Evolutionary conservation across 1,284 basidiomycete genomes (phyloP), one percentile per base, ranked within the genome.

Genomic region (Austroboletus olivaceoglutinosus): DNA sequence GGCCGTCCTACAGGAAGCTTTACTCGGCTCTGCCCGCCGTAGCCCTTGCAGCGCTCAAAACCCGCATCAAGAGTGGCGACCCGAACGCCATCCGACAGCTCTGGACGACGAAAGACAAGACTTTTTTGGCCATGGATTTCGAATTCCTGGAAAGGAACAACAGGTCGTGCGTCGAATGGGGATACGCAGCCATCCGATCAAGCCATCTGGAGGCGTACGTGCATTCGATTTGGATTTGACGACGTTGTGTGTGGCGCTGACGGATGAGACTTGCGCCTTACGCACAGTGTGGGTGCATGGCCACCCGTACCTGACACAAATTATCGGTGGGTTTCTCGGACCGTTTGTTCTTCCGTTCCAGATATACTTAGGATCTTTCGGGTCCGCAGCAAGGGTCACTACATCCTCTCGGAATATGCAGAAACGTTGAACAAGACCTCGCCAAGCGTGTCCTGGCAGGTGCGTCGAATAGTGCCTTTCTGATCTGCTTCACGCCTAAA

Each of bases 101-200:
- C 1, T 93, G 91, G 87, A 77, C 79, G 22, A 74, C 73, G 52
- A 77, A 73, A 49, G 85, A 89, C 54, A 85, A 85, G 69, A 86
- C 83, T 0, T 93, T 89, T 61, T 68, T 93, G 40, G 82, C 87
- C 4, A 70, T 93, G 8, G 81, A 85, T 57, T 89, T 91, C 57
- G 86, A 88, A 57, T 87, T 83, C 80, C 86, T 81, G 53, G 90
- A 93, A 62, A 80, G 85, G 52, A 90, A 90, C 65, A 70, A 82
- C 58, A 81, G 76, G 52, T 81, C 76, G 46, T 81, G 75, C 60
- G 63, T 91, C 49, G 90, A 92, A 68, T 89, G 87, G 76, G 90
- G 91, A 2, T 87, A 91, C 66, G 86, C 90, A 34, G 87, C 86
- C 7, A 75, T 89, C 45, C 73, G 89, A 34, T 90, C 87, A 63